Conservation (phyloP, 805 yeast genomes). For the Candida insectalens region DNA sequence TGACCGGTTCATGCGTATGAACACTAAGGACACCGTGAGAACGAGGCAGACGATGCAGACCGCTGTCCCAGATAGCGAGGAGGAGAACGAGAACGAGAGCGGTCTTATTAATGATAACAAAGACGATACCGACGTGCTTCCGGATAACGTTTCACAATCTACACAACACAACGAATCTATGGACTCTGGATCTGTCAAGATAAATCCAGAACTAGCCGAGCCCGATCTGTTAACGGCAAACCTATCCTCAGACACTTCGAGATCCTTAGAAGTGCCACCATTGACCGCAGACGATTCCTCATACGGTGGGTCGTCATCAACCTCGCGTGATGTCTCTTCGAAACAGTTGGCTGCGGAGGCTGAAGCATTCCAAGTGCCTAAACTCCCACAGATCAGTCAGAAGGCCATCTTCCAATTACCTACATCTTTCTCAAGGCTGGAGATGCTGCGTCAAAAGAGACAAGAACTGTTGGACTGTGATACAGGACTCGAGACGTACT, state of each 20-base stretch:
- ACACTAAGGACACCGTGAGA: constrained; percentile 15
- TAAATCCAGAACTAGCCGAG: too few relatives aligned
- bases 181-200: too few relatives aligned
- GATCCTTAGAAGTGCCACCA: not conserved
- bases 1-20: constrained; percentile 14
- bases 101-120: not conserved
- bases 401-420: constrained; percentile 1
- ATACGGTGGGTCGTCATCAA: not conserved
- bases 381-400: not conserved
- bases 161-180: too few relatives aligned
- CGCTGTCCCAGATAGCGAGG: not conserved
- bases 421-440: constrained; percentile 11
- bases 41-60: not conserved
- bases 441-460: constrained; percentile 32
- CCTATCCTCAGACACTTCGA: too few relatives aligned
- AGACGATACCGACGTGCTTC: not conserved
- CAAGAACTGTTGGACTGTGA: constrained; percentile 34
- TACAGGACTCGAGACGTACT: constrained; percentile 52
- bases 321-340: not conserved
- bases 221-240: too few relatives aligned
- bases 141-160: too few relatives aligned
- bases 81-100: not conserved
- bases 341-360: not conserved
- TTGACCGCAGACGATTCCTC: not conserved
- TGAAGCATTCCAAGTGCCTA: not conserved